Percentiles rank a stretch among this genome's conserved stretches.
Conservation (phyloP, 148 eudicot species). For the Selenicereus undatus region DNA sequence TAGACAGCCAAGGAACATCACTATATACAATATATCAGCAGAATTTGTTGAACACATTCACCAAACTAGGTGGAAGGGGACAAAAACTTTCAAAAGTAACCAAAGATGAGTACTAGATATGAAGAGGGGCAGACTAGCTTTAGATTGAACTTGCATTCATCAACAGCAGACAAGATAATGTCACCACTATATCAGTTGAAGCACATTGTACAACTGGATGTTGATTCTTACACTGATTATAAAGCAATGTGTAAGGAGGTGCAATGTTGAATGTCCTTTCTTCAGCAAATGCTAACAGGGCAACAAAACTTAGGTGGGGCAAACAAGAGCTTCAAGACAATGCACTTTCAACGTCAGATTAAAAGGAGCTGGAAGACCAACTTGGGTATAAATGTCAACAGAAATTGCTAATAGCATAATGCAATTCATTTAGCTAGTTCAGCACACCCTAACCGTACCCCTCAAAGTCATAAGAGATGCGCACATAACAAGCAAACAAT, state of each 20-base stretch:
- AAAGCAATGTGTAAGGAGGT: background rate
- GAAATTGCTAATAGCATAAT: slow-evolving; percentile 4
- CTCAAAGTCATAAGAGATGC: too few relatives aligned
- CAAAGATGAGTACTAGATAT: background rate
- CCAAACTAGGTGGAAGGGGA: background rate
- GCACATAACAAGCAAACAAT: background rate
- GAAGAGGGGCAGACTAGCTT: background rate
- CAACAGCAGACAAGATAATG: background rate
- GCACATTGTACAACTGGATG: background rate
- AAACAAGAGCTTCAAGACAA: background rate
- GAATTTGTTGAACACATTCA: background rate
- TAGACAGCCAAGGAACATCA: background rate
- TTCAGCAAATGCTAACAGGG: background rate
- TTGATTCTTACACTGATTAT: background rate
- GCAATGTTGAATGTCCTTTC: background rate
- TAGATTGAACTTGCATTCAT: background rate
- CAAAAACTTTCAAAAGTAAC: background rate
- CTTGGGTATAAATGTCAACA: slow-evolving; percentile 6
- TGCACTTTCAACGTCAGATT: background rate
- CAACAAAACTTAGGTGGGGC: background rate
- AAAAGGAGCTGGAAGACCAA: background rate
- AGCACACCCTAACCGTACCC: too few relatives aligned
- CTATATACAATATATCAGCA: background rate
- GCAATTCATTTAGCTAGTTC: background rate
- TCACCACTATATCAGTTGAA: background rate